These are phyloP conservation scores for Paecilomyces fulvus DNA, from an alignment of 2,329 filamentous ascomycete species.

Conservation along the genomic window DNA sequence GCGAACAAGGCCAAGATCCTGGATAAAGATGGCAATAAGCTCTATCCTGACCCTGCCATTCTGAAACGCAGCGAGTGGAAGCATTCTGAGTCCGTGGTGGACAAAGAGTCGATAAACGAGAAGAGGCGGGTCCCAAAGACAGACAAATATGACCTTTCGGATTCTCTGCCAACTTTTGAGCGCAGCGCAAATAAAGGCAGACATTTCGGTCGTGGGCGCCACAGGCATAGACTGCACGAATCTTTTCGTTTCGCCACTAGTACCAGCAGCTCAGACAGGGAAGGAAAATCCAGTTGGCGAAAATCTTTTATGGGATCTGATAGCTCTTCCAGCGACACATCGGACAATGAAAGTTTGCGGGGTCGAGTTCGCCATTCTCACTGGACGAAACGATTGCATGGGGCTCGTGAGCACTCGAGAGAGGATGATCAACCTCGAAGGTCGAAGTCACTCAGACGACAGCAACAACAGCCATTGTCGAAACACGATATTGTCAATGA, in stretches of 20 bases:
- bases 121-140: conserved; percentile 11
- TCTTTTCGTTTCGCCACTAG: conserved; percentile 49
- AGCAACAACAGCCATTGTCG: neutral
- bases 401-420: conserved; percentile 4
- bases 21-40: conserved; percentile 64
- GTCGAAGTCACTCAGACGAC: neutral
- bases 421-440: neutral
- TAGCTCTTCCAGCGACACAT: conserved; percentile 47
- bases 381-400: conserved; percentile 3
- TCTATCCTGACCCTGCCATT: conserved; percentile 42
- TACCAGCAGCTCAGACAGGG: conserved; percentile 42
- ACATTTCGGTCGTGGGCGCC: conserved; percentile 47
- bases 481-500: neutral
- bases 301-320: conserved; percentile 46
- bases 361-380: conserved; percentile 7
- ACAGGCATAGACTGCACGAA: conserved; percentile 53
- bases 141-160: conserved; percentile 12
- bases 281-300: conserved; percentile 45
- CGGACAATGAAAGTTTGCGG: conserved; percentile 22
- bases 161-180: conserved; percentile 34
- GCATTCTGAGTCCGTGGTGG: neutral
- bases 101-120: neutral
- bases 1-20: conserved; percentile 74
- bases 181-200: conserved; percentile 27
- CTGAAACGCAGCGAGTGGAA: conserved; percentile 19